These are phyloP conservation scores for Perilla frutescens DNA, from an alignment of 257 asterid species.

Conservation along the genomic window DNA sequence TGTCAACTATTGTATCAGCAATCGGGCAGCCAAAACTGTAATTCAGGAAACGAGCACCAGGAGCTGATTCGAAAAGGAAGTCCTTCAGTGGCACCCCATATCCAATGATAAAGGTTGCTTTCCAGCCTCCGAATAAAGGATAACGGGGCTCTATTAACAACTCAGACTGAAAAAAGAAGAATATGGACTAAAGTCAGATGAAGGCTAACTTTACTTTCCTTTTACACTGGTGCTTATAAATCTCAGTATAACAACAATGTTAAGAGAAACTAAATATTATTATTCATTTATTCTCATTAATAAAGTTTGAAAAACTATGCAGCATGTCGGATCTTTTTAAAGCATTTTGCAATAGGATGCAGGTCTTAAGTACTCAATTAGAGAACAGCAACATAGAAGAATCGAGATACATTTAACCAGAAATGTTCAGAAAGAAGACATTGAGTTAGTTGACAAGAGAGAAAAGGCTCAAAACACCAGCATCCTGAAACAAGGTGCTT, in stretches of 20 bases:
- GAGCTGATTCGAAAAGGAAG: constrained; percentile 83
- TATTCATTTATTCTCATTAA: too few relatives aligned
- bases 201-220: constrained; percentile 11
- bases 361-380: constrained; percentile 16
- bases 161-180: constrained; percentile 71
- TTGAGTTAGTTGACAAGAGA: constrained; percentile 24
- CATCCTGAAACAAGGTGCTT: constrained; percentile 21
- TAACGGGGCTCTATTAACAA: constrained; percentile 91
- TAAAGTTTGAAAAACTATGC: constrained; percentile 1
- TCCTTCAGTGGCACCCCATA: constrained; percentile 91
- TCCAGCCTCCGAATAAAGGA: constrained; percentile 99
- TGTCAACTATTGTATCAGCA: constrained; percentile 84
- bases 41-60: constrained; percentile 84
- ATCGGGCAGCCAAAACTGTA: constrained; percentile 93
- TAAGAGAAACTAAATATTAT: constrained; percentile 16
- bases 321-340: neutral
- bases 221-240: constrained; percentile 13
- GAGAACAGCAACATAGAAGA: constrained; percentile 4
- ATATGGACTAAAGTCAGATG: constrained; percentile 18
- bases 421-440: constrained; percentile 14
- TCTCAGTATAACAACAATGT: constrained; percentile 1
- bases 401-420: constrained; percentile 21
- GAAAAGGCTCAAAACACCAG: neutral
- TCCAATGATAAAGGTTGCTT: constrained; percentile 88
- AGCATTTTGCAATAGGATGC: constrained; percentile 2